Percentiles rank a stretch among this genome's conserved stretches.
Evolutionary conservation across 2,329 filamentous ascomycete species (phyloP).

Genomic region (Cryphonectria carpinicola): DNA sequence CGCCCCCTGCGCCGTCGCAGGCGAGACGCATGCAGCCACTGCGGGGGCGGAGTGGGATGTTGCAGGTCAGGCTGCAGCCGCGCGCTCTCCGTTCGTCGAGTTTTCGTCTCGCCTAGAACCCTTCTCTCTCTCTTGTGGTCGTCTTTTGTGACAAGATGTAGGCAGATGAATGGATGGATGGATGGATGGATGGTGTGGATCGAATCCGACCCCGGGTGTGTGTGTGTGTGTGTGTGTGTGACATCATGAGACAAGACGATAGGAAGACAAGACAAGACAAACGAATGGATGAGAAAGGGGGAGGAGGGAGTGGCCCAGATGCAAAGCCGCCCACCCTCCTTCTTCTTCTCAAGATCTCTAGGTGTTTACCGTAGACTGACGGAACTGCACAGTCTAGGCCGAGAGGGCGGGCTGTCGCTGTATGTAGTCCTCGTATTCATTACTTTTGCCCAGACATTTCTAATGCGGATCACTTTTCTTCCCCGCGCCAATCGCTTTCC

Average conservation of each 20-base stretch:
- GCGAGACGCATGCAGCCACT: constrained; percentile 26
- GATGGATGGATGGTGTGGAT: neutral
- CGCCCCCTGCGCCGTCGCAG: constrained; percentile 20
- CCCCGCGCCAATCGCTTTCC: neutral
- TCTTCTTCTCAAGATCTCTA: neutral
- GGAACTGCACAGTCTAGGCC: neutral
- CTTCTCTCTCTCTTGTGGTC: neutral
- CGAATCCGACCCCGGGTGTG: neutral
- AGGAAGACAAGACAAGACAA: neutral
- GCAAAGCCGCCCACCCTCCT: constrained; percentile 2
- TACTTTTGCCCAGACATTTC: neutral
- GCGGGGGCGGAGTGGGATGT: neutral
- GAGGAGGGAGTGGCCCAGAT: neutral
- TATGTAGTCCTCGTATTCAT: neutral
- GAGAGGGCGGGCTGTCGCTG: neutral
- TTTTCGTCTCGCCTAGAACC: neutral
- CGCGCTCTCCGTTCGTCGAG: neutral
- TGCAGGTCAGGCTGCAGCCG: constrained; percentile 8
- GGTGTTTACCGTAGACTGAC: neutral
- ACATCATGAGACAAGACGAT: constrained; percentile 14
- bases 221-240: neutral
- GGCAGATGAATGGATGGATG: neutral
- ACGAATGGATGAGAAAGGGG: neutral
- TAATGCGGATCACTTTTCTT: neutral
- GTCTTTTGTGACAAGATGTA: neutral